Percentiles rank a stretch among this genome's conserved stretches.
Evolutionary conservation across 805 yeast genomes (phyloP).

Genomic region (Starmerella etchellsii): DNA sequence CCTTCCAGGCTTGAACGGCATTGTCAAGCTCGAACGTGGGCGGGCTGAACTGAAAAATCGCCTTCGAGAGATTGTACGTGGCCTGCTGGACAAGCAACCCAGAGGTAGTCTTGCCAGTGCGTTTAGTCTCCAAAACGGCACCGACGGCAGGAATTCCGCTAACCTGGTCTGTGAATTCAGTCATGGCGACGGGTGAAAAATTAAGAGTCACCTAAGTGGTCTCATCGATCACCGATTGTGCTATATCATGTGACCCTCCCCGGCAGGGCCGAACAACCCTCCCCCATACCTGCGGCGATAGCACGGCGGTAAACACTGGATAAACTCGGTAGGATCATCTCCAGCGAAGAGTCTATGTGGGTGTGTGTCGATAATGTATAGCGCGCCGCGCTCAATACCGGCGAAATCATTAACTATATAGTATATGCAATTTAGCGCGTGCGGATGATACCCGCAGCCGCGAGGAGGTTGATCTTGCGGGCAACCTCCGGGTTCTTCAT

Average conservation of each 20-base stretch:
- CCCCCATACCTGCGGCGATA: too few relatives aligned
- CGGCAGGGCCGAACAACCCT: not conserved
- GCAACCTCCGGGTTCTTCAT: constrained; percentile 92
- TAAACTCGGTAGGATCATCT: too few relatives aligned
- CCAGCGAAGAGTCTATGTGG: too few relatives aligned
- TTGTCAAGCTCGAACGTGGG: constrained; percentile 47
- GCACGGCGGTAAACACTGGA: too few relatives aligned
- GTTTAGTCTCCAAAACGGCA: constrained; percentile 2
- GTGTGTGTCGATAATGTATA: too few relatives aligned
- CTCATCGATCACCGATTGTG: not conserved
- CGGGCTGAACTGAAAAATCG: constrained; percentile 50
- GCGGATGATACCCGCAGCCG: constrained; percentile 86
- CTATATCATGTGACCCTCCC: not conserved
- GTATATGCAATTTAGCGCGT: constrained; percentile 2
- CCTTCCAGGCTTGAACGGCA: constrained; percentile 50
- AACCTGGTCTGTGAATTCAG: constrained; percentile 2
- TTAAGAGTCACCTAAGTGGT: not conserved
- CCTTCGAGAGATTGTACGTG: constrained; percentile 26
- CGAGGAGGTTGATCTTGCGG: constrained; percentile 73
- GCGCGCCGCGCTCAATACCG: too few relatives aligned
- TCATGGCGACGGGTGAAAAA: not conserved
- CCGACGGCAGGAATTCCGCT: constrained; percentile 12
- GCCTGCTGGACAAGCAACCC: constrained; percentile 23
- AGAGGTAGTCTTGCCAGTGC: constrained; percentile 12
- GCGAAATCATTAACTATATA: too few relatives aligned